Percentiles rank a stretch among this genome's conserved stretches.
Conservation (phyloP, 495 filamentous ascomycete genomes). For the Podospora comata region DNA sequence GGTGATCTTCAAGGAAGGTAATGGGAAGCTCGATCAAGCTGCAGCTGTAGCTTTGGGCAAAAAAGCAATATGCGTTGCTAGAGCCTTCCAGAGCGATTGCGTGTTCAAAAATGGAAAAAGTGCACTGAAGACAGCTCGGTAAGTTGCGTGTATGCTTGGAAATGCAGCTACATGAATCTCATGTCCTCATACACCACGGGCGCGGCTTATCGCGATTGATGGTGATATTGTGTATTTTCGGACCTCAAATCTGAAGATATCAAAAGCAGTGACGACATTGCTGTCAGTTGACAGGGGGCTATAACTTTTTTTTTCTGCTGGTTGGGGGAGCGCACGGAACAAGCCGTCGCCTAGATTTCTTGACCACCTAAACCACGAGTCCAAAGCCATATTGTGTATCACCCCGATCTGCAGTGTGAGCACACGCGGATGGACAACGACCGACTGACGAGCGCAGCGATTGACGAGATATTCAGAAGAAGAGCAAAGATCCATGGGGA, state of each 20-base stretch:
- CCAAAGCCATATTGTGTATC: neutral
- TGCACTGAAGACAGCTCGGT: neutral
- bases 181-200: neutral
- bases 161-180: neutral
- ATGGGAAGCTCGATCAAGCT: neutral
- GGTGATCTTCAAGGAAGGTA: neutral
- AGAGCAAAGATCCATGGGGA: neutral
- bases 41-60: neutral
- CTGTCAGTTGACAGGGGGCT: slow-evolving; percentile 9
- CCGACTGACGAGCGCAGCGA: neutral
- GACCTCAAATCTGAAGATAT: neutral
- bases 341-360: neutral
- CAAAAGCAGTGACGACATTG: slow-evolving; percentile 18
- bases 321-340: neutral
- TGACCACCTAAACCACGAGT: neutral
- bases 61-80: neutral
- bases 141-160: neutral
- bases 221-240: neutral
- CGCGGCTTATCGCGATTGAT: neutral
- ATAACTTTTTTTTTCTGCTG: neutral
- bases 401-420: neutral
- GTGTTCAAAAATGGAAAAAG: neutral
- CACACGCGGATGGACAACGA: neutral
- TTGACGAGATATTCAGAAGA: too few relatives aligned
- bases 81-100: neutral